Conservation (phyloP, 106 monocot species). For the Dactylorhiza incarnata region DNA sequence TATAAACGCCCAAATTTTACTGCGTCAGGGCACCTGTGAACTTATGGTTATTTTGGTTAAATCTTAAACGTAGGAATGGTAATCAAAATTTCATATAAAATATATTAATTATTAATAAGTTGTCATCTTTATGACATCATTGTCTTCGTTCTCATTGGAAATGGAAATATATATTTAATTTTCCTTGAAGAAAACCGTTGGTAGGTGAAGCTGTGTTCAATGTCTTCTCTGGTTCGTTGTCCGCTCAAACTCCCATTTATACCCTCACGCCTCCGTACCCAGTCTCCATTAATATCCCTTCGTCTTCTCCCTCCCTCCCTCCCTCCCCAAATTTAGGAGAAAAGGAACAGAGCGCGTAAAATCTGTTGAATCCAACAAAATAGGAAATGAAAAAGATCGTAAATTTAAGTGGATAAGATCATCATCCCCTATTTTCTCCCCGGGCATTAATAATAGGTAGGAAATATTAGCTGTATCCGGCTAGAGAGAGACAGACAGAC, state of each 20-base stretch:
- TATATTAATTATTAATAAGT: no score
- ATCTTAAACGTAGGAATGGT: no score
- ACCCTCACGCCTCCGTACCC: slow-evolving; percentile 3
- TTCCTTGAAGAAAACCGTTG: background rate
- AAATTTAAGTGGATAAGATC: background rate
- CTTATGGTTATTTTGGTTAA: no score
- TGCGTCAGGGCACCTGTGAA: no score
- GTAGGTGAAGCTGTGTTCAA: background rate
- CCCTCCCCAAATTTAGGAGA: background rate
- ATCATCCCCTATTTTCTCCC: no score
- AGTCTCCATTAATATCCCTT: background rate
- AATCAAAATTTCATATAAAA: no score
- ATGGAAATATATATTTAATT: no score
- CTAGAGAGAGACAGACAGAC: background rate
- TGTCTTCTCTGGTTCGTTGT: background rate
- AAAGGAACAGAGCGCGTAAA: no score
- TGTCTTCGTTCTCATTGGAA: background rate
- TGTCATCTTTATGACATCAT: background rate
- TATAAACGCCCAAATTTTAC: no score
- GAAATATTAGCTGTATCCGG: background rate
- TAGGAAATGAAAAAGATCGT: background rate
- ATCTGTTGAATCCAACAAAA: no score
- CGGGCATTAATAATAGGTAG: background rate
- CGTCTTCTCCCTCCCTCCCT: background rate
- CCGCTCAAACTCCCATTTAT: background rate